Evolutionary conservation across 257 asterid genomes (phyloP).

Genomic region (Capsicum pubescens): DNA sequence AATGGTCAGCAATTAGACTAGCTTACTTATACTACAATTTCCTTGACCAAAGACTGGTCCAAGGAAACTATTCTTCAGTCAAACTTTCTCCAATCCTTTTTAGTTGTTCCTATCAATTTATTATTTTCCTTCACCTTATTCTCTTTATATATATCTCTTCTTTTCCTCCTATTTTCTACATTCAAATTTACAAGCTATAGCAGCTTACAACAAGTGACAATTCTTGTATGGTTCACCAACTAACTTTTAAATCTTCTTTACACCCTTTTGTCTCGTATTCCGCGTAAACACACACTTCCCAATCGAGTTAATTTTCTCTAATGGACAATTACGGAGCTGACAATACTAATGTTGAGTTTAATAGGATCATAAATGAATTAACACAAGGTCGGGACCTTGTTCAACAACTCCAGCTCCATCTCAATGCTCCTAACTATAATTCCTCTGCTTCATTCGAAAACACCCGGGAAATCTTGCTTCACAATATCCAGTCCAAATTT

Average conservation of each 20-base stretch:
- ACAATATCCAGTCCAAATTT: conserved; percentile 54
- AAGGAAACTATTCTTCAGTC: conserved; percentile 38
- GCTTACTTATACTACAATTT: conserved; percentile 32
- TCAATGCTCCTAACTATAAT: conserved; percentile 38
- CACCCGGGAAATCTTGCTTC: conserved; percentile 52
- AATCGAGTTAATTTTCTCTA: background rate
- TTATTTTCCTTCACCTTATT: background rate
- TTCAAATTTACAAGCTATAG: conserved; percentile 14
- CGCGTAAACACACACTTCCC: background rate
- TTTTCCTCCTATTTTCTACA: conserved; percentile 37
- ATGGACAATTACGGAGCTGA: conserved; percentile 52
- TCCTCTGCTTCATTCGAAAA: conserved; percentile 44
- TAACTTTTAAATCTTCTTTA: background rate
- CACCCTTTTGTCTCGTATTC: background rate
- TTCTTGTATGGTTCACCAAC: conserved; percentile 19
- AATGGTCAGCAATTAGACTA: conserved; percentile 44
- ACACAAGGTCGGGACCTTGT: conserved; percentile 65
- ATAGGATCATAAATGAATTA: conserved; percentile 54
- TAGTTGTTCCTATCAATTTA: background rate
- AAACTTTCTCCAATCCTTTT: conserved; percentile 29
- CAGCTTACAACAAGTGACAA: background rate
- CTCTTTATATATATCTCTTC: conserved; percentile 15
- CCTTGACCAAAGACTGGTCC: conserved; percentile 58
- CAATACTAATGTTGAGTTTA: conserved; percentile 34
- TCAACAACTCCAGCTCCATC: conserved; percentile 61